Conservation (phyloP, 148 eudicot genomes). For the Cornus florida region DNA sequence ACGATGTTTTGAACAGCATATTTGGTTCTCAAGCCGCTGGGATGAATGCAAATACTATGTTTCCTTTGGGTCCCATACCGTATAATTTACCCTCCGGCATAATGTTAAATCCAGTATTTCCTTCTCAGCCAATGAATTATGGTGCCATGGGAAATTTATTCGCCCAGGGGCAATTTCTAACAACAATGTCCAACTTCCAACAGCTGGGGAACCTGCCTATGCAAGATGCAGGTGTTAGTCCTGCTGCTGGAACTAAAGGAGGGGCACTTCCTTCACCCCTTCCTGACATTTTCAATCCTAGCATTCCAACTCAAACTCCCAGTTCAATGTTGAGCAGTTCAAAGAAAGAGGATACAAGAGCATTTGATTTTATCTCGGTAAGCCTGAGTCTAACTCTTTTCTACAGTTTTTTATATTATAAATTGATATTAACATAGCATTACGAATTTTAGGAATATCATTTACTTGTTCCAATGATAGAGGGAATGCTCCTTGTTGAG, state of each 20-base stretch:
- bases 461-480: not conserved
- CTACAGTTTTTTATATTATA: not conserved
- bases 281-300: constrained; percentile 86
- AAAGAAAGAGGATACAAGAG: constrained; percentile 80
- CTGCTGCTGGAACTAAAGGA: constrained; percentile 44
- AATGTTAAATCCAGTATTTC: constrained; percentile 62
- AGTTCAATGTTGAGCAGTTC: constrained; percentile 58
- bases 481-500: no score
- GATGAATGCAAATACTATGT: constrained; percentile 45
- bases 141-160: constrained; percentile 66
- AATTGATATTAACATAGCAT: not conserved
- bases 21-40: constrained; percentile 45
- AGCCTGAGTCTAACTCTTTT: constrained; percentile 22
- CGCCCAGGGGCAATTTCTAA: constrained; percentile 76
- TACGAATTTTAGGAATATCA: not conserved
- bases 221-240: constrained; percentile 38
- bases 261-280: constrained; percentile 42
- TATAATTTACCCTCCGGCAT: constrained; percentile 63
- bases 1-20: constrained; percentile 31
- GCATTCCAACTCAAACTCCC: constrained; percentile 55
- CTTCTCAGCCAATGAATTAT: constrained; percentile 63
- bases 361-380: constrained; percentile 96
- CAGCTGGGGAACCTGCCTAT: constrained; percentile 55
- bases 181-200: constrained; percentile 87
- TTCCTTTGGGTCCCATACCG: constrained; percentile 57